Conservation (phyloP, 202 grass and related monocot species). For the Schoenoplectus tabernaemontani region DNA sequence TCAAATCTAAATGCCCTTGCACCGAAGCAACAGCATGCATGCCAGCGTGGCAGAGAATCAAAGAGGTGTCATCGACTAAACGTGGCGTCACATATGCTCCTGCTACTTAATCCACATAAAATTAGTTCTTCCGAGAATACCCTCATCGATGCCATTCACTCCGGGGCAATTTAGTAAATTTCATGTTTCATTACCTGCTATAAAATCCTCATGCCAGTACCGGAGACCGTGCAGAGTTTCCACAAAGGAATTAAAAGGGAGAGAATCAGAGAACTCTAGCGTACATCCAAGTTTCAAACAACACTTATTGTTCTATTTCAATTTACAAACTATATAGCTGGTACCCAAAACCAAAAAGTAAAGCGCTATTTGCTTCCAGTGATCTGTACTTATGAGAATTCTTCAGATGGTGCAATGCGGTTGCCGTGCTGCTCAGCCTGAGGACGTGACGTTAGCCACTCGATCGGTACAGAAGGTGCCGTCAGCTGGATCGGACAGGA, state of each 20-base stretch:
- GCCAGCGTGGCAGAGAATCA: background rate
- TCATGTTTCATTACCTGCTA: background rate
- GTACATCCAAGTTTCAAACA: background rate
- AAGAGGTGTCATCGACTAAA: background rate
- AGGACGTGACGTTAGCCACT: conserved; percentile 37
- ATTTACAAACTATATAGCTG: background rate
- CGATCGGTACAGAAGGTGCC: background rate
- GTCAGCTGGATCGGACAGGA: background rate
- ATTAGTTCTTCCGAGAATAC: background rate
- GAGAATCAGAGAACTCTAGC: background rate
- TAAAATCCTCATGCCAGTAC: background rate
- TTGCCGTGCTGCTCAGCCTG: conserved; percentile 54
- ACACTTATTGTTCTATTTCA: background rate
- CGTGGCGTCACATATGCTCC: conserved; percentile 8
- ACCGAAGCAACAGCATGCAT: conserved; percentile 1
- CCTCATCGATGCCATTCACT: conserved; percentile 15
- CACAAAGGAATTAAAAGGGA: background rate
- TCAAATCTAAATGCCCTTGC: conserved; percentile 14
- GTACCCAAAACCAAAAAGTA: background rate
- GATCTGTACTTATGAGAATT: conserved; percentile 62
- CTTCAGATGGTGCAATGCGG: conserved; percentile 68
- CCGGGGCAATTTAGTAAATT: conserved; percentile 5
- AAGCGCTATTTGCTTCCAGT: background rate
- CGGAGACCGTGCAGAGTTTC: background rate
- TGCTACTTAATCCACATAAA: conserved; percentile 5